These are phyloP conservation scores for Pichia sp. DNA, from an alignment of 1,139 yeast genomes.

Conservation along the genomic window DNA sequence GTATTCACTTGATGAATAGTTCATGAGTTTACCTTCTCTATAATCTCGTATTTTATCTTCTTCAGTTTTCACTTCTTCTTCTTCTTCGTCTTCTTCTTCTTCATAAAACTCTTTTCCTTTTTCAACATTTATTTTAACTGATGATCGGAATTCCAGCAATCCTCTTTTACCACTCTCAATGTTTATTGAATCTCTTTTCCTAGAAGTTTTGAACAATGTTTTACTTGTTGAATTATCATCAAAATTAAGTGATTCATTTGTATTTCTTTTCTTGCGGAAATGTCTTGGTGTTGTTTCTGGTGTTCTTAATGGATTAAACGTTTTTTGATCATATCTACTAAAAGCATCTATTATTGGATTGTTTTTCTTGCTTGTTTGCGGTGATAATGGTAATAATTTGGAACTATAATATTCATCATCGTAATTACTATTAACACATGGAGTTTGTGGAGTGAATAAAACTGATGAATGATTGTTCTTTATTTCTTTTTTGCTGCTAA, in stretches of 20 bases:
- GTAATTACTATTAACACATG: conserved; percentile 14
- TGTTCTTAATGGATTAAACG: conserved; percentile 18
- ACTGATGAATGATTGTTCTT: conserved; percentile 4
- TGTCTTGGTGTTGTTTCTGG: conserved; percentile 27
- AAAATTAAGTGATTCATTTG: neutral
- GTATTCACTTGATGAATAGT: conserved; percentile 12
- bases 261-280: neutral
- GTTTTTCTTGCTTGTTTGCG: conserved; percentile 8
- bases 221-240: neutral
- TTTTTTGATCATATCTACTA: neutral
- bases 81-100: conserved; percentile 8
- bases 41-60: neutral
- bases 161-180: neutral
- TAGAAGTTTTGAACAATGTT: conserved; percentile 9
- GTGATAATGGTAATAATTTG: conserved; percentile 9
- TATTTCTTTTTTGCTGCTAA: neutral
- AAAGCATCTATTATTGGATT: conserved; percentile 2
- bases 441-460: conserved; percentile 23
- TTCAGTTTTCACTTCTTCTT: neutral
- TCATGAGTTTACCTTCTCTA: conserved; percentile 11
- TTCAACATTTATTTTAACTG: conserved; percentile 12
- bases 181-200: conserved; percentile 4
- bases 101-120: conserved; percentile 16
- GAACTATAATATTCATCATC: conserved; percentile 8
- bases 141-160: conserved; percentile 9